Percentiles rank a stretch among this genome's conserved stretches.
These are phyloP conservation scores for Globisporangium paddicum DNA, from an alignment of 352 stramenopile species.

Conservation along the genomic window DNA sequence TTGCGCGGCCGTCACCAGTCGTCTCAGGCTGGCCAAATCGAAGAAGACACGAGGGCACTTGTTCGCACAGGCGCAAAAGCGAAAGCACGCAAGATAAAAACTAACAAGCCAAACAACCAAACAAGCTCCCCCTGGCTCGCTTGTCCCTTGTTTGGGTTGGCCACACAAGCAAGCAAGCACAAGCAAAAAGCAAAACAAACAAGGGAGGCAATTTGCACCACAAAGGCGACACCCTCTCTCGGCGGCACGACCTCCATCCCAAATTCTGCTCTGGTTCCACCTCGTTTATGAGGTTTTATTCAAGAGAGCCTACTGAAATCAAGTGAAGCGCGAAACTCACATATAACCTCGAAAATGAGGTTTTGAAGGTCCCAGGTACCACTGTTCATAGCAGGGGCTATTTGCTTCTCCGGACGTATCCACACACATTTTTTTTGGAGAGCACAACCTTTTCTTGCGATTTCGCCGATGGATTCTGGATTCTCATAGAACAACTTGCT, in stretches of 20 bases:
- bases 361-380: conserved; percentile 1
- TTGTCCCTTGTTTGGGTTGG: too few species aligned
- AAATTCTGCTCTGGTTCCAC: neutral
- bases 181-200: neutral
- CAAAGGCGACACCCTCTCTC: conserved; percentile 3
- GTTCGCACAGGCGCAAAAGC: neutral
- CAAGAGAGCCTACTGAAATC: neutral
- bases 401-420: conserved; percentile 14
- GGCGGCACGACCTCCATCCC: neutral
- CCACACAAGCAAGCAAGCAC: too few species aligned
- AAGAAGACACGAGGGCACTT: too few species aligned
- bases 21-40: conserved; percentile 4
- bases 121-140: neutral
- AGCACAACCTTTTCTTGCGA: neutral
- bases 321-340: neutral
- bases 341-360: conserved; percentile 3
- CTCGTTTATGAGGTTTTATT: conserved; percentile 7
- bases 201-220: too few species aligned
- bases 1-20: conserved; percentile 16
- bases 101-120: conserved; percentile 5
- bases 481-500: too few species aligned
- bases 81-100: conserved; percentile 19
- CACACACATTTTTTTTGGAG: neutral
- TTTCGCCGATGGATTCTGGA: neutral
- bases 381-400: conserved; percentile 5